These are phyloP conservation scores for Euphorbia lathyris DNA, from an alignment of 345 rosid genomes.

Conservation along the genomic window DNA sequence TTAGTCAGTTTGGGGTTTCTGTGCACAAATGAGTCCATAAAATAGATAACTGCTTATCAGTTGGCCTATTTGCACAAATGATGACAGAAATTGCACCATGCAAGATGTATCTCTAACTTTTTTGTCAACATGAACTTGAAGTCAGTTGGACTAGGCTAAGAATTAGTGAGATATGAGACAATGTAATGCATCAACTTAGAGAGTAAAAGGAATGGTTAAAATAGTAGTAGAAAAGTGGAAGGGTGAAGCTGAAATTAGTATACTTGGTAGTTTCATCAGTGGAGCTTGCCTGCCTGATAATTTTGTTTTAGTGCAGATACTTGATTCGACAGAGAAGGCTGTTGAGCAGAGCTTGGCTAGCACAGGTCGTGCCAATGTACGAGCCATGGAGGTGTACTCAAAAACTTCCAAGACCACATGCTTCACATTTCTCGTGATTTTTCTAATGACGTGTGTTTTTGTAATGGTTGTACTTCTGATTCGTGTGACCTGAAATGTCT, in stretches of 20 bases:
- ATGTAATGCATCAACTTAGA: neutral
- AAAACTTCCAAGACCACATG: slow-evolving; percentile 74
- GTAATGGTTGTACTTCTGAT: slow-evolving; percentile 83
- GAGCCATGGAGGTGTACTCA: slow-evolving; percentile 59
- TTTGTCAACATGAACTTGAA: neutral
- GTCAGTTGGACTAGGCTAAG: no score
- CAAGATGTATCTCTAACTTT: no score
- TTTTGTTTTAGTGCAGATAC: slow-evolving; percentile 47
- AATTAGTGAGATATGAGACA: no score
- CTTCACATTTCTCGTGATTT: slow-evolving; percentile 76
- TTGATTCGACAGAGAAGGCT: slow-evolving; percentile 81
- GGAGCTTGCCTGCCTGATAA: neutral
- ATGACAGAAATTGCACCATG: no score
- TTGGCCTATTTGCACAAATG: no score
- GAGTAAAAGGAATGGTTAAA: neutral
- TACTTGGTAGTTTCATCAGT: neutral
- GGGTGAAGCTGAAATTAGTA: no score
- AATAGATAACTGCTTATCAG: no score
- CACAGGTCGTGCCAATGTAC: slow-evolving; percentile 67
- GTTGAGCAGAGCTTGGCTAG: slow-evolving; percentile 87
- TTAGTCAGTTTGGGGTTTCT: no score
- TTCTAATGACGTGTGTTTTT: slow-evolving; percentile 66
- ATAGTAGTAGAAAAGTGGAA: neutral
- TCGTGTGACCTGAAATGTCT: slow-evolving; percentile 53
- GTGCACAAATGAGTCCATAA: no score